These are phyloP conservation scores for Durio zibethinus DNA, from an alignment of 345 rosid genomes.

Conservation along the genomic window DNA sequence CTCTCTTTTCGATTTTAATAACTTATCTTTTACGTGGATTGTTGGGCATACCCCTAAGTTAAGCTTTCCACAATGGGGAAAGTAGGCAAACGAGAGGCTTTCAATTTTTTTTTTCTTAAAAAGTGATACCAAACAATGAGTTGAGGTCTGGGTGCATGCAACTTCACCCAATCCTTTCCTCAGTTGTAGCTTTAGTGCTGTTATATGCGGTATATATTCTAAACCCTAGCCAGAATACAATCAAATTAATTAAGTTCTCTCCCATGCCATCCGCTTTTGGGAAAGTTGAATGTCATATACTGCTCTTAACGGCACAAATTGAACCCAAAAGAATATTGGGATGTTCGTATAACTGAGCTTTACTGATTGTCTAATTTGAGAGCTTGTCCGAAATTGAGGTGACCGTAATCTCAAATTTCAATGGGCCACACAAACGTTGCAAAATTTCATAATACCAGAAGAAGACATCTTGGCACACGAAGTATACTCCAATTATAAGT, in stretches of 20 bases:
- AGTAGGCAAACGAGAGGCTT: neutral
- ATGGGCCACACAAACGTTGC: neutral
- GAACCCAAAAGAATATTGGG: neutral
- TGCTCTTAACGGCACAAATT: neutral
- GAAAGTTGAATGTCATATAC: neutral
- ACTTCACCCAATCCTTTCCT: neutral
- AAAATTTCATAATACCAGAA: neutral
- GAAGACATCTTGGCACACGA: neutral
- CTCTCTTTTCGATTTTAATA: neutral
- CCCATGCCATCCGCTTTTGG: neutral
- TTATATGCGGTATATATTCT: neutral
- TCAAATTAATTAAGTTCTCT: neutral
- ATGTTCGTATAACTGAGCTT: neutral
- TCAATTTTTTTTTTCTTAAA: neutral
- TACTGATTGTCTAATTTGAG: neutral
- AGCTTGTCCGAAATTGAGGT: neutral
- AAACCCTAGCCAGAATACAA: neutral
- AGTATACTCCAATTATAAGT: neutral
- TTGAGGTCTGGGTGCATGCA: neutral
- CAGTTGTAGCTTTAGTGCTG: neutral
- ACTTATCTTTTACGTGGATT: neutral
- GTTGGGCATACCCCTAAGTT: neutral
- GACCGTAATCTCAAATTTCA: neutral
- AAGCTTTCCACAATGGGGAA: neutral
- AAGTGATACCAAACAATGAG: neutral